Evolutionary conservation across 768 basidiomycete genomes (phyloP), one percentile per base, ranked within the genome.

Genomic region (Tulasnella sp.): DNA sequence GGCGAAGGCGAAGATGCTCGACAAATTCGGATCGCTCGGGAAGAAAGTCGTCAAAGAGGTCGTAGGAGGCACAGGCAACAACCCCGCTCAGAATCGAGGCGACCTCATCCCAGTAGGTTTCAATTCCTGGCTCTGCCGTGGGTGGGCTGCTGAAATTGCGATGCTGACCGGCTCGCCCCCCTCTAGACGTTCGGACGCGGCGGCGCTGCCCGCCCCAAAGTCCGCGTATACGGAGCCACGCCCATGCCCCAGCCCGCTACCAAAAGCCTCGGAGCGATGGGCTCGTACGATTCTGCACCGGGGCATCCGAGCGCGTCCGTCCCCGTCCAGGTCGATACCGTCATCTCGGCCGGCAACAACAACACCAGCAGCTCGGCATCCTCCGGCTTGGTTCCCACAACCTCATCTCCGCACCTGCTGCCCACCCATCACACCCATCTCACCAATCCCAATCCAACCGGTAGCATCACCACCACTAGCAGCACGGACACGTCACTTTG

Each of bases 41-140:
- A 73, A 73, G 72, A 73, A 73, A 42, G 72, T 73, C 72, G 72
- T 73, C 22, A 37, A 73, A 42, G 72, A 73, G 42, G 72, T 73
- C 24, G 9, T 73, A 31, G 72, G 72, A 24, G 72, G 72, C 8
- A 42, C 72, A 24, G 72, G 72, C 7, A 73, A 73, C 42, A 73
- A 73, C 42, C 64, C n/a, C 22, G 8, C n/a, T 69, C 64, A 69
- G 37, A 69, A 37, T 37, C n/a, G 37, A 37, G n/a, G n/a, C 7
- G 64, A 69, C 16, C 6, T 31, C 34, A 73, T 73, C 72, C 72
- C 34, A 40, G 18, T 24, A 31, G 7, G 72, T n/a, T 73, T n/a
- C n/a, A n/a, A n/a, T n/a, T n/a, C n/a, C n/a, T n/a, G n/a, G n/a
- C n/a, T n/a, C n/a, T n/a, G n/a, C n/a, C n/a, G n/a, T n/a, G n/a